Percentiles rank a stretch among this genome's conserved stretches.
phyloP scores from a whole-genome alignment of 164 flowering plant genomes.

The Sedum album region DNA sequence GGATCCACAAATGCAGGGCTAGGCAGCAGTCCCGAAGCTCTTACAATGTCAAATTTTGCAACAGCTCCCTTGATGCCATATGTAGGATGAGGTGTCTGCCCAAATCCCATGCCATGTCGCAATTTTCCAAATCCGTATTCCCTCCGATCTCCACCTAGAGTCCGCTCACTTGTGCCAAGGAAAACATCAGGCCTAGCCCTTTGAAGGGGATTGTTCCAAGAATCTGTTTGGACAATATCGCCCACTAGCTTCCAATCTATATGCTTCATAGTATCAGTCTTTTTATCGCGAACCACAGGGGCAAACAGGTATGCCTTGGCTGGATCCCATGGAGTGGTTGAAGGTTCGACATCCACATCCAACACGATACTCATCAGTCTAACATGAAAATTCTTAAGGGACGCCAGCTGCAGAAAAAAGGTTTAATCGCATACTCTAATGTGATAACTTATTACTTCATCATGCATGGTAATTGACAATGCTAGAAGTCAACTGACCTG shows the following conservation, averaged over 20 bases:
- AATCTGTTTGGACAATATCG: constrained; percentile 42
- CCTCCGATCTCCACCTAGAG: constrained; percentile 90
- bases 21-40: constrained; percentile 83
- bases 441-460: not conserved
- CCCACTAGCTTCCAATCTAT: constrained; percentile 75
- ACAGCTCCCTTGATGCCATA: constrained; percentile 97
- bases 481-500: constrained; percentile 37
- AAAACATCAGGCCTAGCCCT: constrained; percentile 96
- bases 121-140: constrained; percentile 97
- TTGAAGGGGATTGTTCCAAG: constrained; percentile 93
- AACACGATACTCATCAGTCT: constrained; percentile 96
- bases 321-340: constrained; percentile 96
- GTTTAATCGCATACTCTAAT: constrained; percentile 8
- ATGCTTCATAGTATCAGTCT: constrained; percentile 42
- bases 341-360: constrained; percentile 98
- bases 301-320: constrained; percentile 92
- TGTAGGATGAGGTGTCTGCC: constrained; percentile 84
- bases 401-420: constrained; percentile 51
- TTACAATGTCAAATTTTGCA: constrained; percentile 89
- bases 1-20: constrained; percentile 27
- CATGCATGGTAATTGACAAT: not conserved
- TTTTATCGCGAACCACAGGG: constrained; percentile 48
- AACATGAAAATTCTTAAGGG: constrained; percentile 91
- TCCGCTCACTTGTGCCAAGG: constrained; percentile 92
- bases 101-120: constrained; percentile 87